These are phyloP conservation scores for Naganishia vishniacii DNA, from an alignment of 768 basidiomycete species.

Conservation along the genomic window DNA sequence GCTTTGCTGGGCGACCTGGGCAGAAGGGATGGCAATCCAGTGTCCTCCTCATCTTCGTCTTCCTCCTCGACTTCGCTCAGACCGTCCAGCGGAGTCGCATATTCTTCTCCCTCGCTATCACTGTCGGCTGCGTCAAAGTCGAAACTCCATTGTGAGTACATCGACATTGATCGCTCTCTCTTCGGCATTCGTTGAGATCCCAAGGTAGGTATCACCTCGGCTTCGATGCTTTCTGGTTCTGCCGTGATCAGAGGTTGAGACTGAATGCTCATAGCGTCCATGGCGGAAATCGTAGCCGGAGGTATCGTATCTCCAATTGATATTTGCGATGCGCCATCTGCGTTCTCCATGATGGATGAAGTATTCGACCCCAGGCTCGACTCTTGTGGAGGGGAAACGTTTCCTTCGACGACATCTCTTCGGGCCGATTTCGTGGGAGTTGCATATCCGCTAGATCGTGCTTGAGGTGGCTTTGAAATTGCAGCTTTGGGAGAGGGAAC, in stretches of 20 bases:
- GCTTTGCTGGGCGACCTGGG: background rate
- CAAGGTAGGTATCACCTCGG: background rate
- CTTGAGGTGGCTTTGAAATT: background rate
- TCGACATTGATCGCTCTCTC: conserved; percentile 29
- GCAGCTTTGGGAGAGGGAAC: background rate
- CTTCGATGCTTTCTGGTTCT: background rate
- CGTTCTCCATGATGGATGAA: background rate
- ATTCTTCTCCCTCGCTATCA: conserved; percentile 37
- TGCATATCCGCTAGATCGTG: conserved; percentile 6
- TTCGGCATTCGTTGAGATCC: background rate
- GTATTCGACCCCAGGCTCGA: too few relatives aligned
- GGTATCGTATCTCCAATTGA: background rate
- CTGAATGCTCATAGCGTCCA: background rate
- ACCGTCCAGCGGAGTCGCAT: conserved; percentile 44
- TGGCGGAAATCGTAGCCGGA: background rate
- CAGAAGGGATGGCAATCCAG: background rate
- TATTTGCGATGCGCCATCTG: background rate
- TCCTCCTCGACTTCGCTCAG: conserved; percentile 47
- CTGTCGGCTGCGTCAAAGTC: conserved; percentile 37
- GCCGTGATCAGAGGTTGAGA: background rate
- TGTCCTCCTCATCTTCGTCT: conserved; percentile 37
- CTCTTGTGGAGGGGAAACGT: background rate
- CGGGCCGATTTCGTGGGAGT: background rate
- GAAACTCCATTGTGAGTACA: conserved; percentile 44
- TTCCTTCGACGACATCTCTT: background rate